A percentile compares a stretch with the other conserved stretches of the same genome.
Evolutionary conservation across 495 filamentous ascomycete genomes (phyloP).

Genomic region (Penicillium ochrochloron): DNA sequence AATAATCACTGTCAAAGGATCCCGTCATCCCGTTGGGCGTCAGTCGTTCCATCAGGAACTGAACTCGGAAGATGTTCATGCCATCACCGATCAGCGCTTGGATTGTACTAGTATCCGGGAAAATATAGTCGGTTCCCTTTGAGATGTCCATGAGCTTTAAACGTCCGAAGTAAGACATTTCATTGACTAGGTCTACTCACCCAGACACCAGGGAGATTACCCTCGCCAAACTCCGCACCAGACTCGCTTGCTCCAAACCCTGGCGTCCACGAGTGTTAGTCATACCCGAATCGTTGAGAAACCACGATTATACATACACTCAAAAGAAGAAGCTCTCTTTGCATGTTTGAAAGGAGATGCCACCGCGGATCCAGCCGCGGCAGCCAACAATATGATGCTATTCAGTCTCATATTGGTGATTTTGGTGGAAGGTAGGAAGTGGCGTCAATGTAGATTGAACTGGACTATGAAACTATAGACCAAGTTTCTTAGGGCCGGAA

Average conservation of each 20-base stretch:
- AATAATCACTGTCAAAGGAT: slow-evolving; percentile 43
- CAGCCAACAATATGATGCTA: slow-evolving; percentile 28
- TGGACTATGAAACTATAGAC: background rate
- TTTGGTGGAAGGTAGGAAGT: background rate
- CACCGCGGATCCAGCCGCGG: slow-evolving; percentile 33
- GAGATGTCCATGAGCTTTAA: slow-evolving; percentile 24
- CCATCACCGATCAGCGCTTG: slow-evolving; percentile 61
- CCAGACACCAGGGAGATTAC: slow-evolving; percentile 28
- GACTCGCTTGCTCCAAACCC: slow-evolving; percentile 40
- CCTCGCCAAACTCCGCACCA: slow-evolving; percentile 33
- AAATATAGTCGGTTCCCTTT: slow-evolving; percentile 60
- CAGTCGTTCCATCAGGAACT: slow-evolving; percentile 71
- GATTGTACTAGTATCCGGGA: slow-evolving; percentile 58
- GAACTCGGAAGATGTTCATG: slow-evolving; percentile 72
- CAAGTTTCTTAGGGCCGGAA: background rate
- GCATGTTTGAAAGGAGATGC: slow-evolving; percentile 29
- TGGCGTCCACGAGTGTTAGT: slow-evolving; percentile 8
- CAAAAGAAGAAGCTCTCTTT: slow-evolving; percentile 31
- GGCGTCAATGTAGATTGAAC: background rate
- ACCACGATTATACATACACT: slow-evolving; percentile 23
- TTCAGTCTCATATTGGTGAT: slow-evolving; percentile 35
- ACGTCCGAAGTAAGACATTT: too few species aligned
- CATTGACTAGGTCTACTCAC: slow-evolving; percentile 15
- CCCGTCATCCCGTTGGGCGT: slow-evolving; percentile 55
- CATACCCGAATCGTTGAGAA: background rate